A percentile compares a stretch with the other conserved stretches of the same genome.
Conservation (phyloP, 305 asterid genomes). For the Withania somnifera region DNA sequence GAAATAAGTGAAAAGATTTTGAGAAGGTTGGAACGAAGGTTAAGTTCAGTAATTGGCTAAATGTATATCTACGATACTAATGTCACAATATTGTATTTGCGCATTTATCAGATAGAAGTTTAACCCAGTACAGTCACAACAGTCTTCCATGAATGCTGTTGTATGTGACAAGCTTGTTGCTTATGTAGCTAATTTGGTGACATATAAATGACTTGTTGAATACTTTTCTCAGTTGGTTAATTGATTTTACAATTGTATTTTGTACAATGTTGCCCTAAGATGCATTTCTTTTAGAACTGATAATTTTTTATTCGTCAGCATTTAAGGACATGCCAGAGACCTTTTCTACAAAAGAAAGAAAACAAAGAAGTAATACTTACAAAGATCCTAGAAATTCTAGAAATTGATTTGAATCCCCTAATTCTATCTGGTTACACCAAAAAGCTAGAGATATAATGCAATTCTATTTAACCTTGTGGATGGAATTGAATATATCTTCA, state of each 20-base stretch:
- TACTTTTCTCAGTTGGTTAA: background rate
- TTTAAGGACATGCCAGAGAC: too few species aligned
- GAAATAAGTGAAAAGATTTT: background rate
- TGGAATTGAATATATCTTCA: too few species aligned
- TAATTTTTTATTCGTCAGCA: too few species aligned
- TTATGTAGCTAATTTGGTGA: background rate
- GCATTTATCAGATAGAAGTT: background rate
- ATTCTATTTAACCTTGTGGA: too few species aligned
- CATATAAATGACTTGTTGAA: background rate
- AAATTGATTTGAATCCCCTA: too few species aligned
- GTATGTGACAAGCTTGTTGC: background rate
- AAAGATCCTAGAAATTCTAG: too few species aligned
- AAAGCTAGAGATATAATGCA: too few species aligned
- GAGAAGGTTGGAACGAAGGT: background rate
- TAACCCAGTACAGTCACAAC: background rate
- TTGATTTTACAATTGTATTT: background rate
- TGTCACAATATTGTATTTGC: background rate
- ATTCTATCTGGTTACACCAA: too few species aligned
- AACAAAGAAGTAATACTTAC: too few species aligned
- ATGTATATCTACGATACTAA: background rate
- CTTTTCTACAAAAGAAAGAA: too few species aligned
- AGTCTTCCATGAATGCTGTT: background rate
- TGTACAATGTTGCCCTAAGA: background rate
- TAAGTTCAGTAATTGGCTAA: background rate
- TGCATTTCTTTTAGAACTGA: too few species aligned